Conservation (phyloP, 768 basidiomycete species). For the Hericium coralloides region DNA sequence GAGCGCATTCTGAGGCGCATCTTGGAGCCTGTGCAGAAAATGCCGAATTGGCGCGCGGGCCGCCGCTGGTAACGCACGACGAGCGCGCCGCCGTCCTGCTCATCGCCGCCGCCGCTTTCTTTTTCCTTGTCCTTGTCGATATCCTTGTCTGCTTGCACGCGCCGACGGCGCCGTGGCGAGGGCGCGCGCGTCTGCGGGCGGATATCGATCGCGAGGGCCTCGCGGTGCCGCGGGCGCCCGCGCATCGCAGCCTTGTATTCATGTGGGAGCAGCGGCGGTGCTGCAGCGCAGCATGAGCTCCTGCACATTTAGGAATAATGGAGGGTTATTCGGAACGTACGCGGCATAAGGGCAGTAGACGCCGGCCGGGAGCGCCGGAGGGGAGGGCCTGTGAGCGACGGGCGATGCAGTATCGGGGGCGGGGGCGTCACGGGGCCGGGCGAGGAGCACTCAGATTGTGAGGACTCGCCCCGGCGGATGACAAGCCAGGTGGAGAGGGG, state of each 20-base stretch:
- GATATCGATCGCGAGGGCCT: conserved; percentile 2
- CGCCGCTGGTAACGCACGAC: conserved; percentile 1
- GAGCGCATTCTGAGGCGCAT: not conserved
- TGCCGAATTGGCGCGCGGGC: conserved; percentile 10
- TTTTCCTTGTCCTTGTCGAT: not conserved
- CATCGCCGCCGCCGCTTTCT: not conserved
- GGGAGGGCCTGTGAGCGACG: not conserved
- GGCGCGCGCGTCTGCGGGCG: conserved; percentile 12
- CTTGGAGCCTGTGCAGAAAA: conserved; percentile 8
- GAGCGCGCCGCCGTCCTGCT: not conserved
- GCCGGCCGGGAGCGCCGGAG: not conserved
- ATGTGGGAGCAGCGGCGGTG: conserved; percentile 12
- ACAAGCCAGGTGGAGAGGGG: conserved; percentile 15
- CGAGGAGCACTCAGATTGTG: not conserved
- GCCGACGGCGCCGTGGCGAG: conserved; percentile 4
- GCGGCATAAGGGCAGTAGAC: conserved; percentile 11
- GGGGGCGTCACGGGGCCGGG: not conserved
- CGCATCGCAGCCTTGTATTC: conserved; percentile 4
- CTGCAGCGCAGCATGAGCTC: not conserved
- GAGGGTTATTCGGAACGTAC: conserved; percentile 5
- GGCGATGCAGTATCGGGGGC: not conserved
- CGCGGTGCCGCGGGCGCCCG: conserved; percentile 5
- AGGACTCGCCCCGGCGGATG: conserved; percentile 4
- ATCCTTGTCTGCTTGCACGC: not conserved
- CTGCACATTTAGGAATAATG: not conserved